Conservation (phyloP, 2,329 filamentous ascomycete species). For the Oidium heveae region DNA sequence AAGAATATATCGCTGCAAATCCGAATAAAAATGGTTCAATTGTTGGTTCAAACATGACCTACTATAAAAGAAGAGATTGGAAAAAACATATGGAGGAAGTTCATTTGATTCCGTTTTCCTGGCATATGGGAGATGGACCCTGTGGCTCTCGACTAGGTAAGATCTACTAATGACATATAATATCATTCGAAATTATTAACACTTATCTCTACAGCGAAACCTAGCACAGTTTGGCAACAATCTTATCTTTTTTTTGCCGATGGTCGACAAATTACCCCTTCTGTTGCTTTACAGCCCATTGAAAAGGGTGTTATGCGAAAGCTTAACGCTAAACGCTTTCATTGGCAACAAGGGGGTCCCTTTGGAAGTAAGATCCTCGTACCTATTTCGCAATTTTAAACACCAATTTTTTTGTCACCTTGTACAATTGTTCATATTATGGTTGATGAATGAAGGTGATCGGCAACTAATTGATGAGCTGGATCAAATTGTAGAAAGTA, state of each 20-base stretch:
- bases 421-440: no score
- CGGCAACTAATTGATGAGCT: no score
- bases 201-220: conserved; percentile 2
- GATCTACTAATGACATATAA: background rate
- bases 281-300: conserved; percentile 21
- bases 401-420: no score
- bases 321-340: conserved; percentile 8
- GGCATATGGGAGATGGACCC: conserved; percentile 35
- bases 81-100: conserved; percentile 24
- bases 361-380: background rate
- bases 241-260: conserved; percentile 20
- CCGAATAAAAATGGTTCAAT: background rate
- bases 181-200: background rate
- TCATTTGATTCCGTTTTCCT: conserved; percentile 28
- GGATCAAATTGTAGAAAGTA: no score
- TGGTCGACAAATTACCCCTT: conserved; percentile 33
- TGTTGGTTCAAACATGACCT: conserved; percentile 2
- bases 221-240: conserved; percentile 1
- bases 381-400: background rate
- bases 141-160: conserved; percentile 17
- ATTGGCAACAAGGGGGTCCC: background rate
- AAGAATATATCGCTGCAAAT: background rate
- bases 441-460: no score
- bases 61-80: conserved; percentile 15
- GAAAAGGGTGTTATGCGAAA: conserved; percentile 17